Evolutionary conservation across 169 alveolate species (phyloP), one percentile per base, ranked within the genome.

Genomic region (Eimeria tenella): DNA sequence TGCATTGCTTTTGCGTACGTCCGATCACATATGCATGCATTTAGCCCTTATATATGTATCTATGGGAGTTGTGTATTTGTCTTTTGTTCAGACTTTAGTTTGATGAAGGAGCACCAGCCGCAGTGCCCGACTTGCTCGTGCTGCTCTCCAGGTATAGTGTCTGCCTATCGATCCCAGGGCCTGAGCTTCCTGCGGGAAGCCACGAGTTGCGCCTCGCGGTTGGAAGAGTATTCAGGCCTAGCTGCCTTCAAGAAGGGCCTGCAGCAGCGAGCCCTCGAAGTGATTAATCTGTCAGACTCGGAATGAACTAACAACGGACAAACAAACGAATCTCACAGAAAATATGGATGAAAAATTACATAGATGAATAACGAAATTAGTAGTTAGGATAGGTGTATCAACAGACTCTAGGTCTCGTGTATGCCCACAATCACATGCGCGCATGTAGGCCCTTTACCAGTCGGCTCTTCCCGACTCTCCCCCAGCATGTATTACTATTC

Each of bases 121-220:
- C 93, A 94, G 17, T 84, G 73, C 94, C 42, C 82, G 5, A 93
- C 82, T 19, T 95, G 96, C 95, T 77, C 93, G 31, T 95, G 96
- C 94, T 95, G 96, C 94, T 73, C 88, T 10, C 31, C 60, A 5
- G 65, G 52, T 15, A 58, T 88, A 6, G 50, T 71, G 31, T 68
- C 17, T 3, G 79, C 58, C 10, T 88, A 73, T 68, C 94, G 94
- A 60, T 17, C 31, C 50, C 25, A 73, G 19, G 75, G 71, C 58
- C 93, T 88, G 5, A 94, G 74, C 31, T 87, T 87, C 55, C 70
- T 87, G 50, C 65, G 86, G 60, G 86, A 87, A 21, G 86, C 75
- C 10, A 21, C 70, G 6, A 55, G 42, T 21, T n/a, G 74, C 17
- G 49, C 93, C 15, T 63, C 93, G 21, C 23, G 74, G 2, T 60